Evolutionary conservation across 2,329 filamentous ascomycete genomes (phyloP), one percentile per base, ranked within the genome.

Genomic region (Cercospora zeina): DNA sequence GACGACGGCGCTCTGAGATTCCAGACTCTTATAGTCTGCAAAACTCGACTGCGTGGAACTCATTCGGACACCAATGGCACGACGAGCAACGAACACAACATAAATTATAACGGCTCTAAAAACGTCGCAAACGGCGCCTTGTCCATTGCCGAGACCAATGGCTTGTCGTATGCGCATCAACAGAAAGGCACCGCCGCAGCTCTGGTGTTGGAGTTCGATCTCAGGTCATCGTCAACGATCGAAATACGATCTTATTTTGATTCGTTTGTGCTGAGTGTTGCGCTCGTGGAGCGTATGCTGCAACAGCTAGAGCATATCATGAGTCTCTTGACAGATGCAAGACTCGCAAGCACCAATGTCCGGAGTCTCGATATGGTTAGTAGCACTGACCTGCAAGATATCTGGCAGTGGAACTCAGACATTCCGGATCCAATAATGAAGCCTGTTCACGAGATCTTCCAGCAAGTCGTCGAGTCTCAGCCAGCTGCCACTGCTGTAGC

Each of bases 401-500:
- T 68, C 13, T 68, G 67, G 67, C 34, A 31, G 8, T 68, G 65
- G 62, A 69, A 68, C 36, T 45, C 47, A 7, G 27, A 51, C n/a
- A 45, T 61, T 11, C 62, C 65, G 31, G 50, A 51, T 10, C 34
- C 54, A 5, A 61, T 69, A 13, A 39, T 39, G 51, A 50, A 63
- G 10, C 58, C 62, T 21, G 65, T 70, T n/a, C 68, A 70, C 27
- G 63, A 69, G 14, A 59, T 71, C 10, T 62, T 72, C 42, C 58
- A 59, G 5, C 56, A 65, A 50, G 59, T 62, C 33, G 65, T 62
- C 10, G 54, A 61, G 19, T 30, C 54, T 36, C 61, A 59, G 21
- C 68, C 71, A n/a, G 50, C 67, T 19, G 66, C 67, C 5, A 34
- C 62, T 11, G 71, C 71, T 16, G 63, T 73, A n/a, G 56, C 63